Percentiles rank a stretch among this genome's conserved stretches.
Conservation (phyloP, 1,284 basidiomycete species). For the Marasmius tenuissimus region DNA sequence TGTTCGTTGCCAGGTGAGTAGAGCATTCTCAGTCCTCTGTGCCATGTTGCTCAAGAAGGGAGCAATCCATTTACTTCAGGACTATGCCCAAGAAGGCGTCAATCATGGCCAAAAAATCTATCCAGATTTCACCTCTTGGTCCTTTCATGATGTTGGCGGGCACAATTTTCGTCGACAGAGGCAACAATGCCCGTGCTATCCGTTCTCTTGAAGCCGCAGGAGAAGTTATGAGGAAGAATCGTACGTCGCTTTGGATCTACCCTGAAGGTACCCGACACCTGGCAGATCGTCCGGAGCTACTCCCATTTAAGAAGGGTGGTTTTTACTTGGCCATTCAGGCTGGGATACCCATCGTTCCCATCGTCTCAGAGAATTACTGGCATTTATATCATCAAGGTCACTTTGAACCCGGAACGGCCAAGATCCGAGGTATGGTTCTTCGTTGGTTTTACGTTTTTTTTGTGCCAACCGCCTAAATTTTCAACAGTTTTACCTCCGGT, state of each 20-base stretch:
- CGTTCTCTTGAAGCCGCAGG: conserved; percentile 79
- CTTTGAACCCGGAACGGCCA: conserved; percentile 79
- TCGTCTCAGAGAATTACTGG: conserved; percentile 96
- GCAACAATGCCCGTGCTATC: conserved; percentile 78
- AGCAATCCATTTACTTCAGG: conserved; percentile 35
- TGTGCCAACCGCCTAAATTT: conserved; percentile 5
- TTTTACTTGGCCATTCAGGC: conserved; percentile 95
- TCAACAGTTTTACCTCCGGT: conserved; percentile 75
- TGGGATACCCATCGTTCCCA: conserved; percentile 85
- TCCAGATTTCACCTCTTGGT: conserved; percentile 88
- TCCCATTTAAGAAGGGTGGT: conserved; percentile 97
- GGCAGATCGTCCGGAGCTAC: conserved; percentile 63
- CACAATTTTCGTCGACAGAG: conserved; percentile 93
- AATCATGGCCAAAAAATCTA: conserved; percentile 94
- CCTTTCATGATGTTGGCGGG: conserved; percentile 92
- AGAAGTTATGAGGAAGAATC: conserved; percentile 75
- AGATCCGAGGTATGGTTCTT: conserved; percentile 71
- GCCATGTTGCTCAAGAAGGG: background rate
- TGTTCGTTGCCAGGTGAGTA: conserved; percentile 78
- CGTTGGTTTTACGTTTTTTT: background rate
- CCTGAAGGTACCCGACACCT: conserved; percentile 90
- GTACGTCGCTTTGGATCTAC: conserved; percentile 87
- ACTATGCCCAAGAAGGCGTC: conserved; percentile 83
- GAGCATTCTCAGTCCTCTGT: background rate
- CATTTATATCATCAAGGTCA: conserved; percentile 77